These are phyloP conservation scores for Helminthosporium solani DNA, from an alignment of 2,329 filamentous ascomycete species.

Conservation along the genomic window DNA sequence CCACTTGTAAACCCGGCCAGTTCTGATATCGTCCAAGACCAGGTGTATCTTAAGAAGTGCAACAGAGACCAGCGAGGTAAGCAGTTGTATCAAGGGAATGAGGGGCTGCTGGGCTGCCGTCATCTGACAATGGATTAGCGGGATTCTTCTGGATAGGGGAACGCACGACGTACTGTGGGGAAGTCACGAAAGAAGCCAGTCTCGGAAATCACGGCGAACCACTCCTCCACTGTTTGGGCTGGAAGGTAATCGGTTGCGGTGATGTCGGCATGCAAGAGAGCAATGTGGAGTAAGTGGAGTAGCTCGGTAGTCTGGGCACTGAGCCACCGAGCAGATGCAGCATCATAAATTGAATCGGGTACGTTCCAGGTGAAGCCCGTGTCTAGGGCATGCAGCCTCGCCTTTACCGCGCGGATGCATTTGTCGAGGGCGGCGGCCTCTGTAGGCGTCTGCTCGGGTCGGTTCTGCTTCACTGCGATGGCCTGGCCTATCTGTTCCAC, in stretches of 20 bases:
- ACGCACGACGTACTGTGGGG: conserved; percentile 45
- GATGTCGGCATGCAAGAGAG: conserved; percentile 69
- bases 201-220: conserved; percentile 32
- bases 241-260: conserved; percentile 37
- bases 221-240: conserved; percentile 34
- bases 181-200: conserved; percentile 66
- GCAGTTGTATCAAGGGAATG: conserved; percentile 65
- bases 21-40: conserved; percentile 51
- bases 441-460: conserved; percentile 39
- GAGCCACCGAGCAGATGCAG: conserved; percentile 63
- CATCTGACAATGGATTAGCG: conserved; percentile 1
- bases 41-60: conserved; percentile 69
- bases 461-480: conserved; percentile 37
- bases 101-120: conserved; percentile 46
- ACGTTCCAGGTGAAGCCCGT: conserved; percentile 50
- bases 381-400: conserved; percentile 50
- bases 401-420: conserved; percentile 52
- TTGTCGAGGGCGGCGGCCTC: conserved; percentile 27
- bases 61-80: conserved; percentile 70
- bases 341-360: conserved; percentile 52
- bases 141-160: too few species aligned
- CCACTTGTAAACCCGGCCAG: conserved; percentile 28
- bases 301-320: conserved; percentile 67
- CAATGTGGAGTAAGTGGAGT: conserved; percentile 69
- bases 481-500: conserved; percentile 36